Evolutionary conservation across 2,329 filamentous ascomycete species (phyloP).

Genomic region (Botrytis deweyae): DNA sequence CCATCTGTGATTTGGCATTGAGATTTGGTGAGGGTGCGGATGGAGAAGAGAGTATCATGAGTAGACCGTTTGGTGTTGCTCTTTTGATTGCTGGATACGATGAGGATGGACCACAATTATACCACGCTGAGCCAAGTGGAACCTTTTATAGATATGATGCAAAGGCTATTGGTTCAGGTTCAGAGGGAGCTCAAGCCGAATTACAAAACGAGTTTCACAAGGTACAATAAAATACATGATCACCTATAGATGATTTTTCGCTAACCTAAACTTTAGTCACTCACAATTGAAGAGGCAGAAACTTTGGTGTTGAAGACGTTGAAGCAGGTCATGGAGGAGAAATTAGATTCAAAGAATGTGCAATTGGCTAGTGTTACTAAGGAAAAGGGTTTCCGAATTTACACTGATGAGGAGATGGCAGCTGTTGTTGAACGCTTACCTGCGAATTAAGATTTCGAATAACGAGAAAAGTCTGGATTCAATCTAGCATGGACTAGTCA

Average conservation of each 20-base stretch:
- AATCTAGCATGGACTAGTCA: conserved; percentile 16
- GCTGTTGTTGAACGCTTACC: conserved; percentile 81
- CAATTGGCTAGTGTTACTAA: conserved; percentile 97
- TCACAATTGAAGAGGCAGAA: conserved; percentile 90
- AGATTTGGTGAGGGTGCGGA: conserved; percentile 97
- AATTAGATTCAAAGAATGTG: conserved; percentile 97
- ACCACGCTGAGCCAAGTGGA: conserved; percentile 95
- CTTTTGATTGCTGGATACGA: conserved; percentile 95
- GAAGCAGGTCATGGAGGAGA: conserved; percentile 99
- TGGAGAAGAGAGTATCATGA: conserved; percentile 98
- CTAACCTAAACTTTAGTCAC: conserved; percentile 55
- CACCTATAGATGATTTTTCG: background rate
- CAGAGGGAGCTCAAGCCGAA: conserved; percentile 95
- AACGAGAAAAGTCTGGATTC: conserved; percentile 17
- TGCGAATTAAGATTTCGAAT: conserved; percentile 51
- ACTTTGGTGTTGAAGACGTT: conserved; percentile 94
- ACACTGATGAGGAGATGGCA: conserved; percentile 96
- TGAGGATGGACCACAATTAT: conserved; percentile 94
- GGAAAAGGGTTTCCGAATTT: conserved; percentile 98
- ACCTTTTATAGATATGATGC: conserved; percentile 99
- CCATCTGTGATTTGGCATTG: conserved; percentile 95
- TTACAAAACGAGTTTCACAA: conserved; percentile 99
- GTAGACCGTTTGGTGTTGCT: conserved; percentile 92
- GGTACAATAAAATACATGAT: conserved; percentile 42
- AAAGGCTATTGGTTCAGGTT: conserved; percentile 96